A percentile compares a stretch with the other conserved stretches of the same genome.
phyloP scores from a whole-genome alignment of 2,329 filamentous ascomycete species.

The Pyrenochaeta sp. region DNA sequence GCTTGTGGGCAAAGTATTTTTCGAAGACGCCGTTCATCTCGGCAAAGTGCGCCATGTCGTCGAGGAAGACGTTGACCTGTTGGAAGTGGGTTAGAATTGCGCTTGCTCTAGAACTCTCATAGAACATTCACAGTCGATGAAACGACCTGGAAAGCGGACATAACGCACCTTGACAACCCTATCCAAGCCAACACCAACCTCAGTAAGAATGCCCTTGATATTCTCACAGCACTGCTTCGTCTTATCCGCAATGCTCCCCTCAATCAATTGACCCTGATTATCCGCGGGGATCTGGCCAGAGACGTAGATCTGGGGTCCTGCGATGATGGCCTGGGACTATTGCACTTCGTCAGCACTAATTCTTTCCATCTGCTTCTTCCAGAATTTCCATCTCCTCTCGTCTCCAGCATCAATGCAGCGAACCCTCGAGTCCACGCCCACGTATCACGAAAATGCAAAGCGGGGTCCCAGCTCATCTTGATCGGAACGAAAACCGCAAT shows the following conservation, averaged over 20 bases:
- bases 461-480: not conserved
- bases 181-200: constrained; percentile 77
- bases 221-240: constrained; percentile 78
- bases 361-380: not conserved
- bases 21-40: constrained; percentile 87
- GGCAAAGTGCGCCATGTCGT: constrained; percentile 88
- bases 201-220: constrained; percentile 81
- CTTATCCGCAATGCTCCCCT: constrained; percentile 71
- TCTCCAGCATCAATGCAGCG: too few species aligned
- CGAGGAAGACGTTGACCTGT: constrained; percentile 75
- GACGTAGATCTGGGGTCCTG: constrained; percentile 72
- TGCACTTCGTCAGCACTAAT: not conserved
- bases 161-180: constrained; percentile 80
- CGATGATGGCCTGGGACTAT: constrained; percentile 68
- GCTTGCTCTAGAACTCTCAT: too few species aligned
- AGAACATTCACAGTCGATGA: too few species aligned
- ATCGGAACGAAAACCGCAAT: not conserved
- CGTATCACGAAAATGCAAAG: too few species aligned
- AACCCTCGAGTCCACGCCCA: too few species aligned
- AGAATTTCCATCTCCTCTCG: not conserved
- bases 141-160: too few species aligned
- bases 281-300: constrained; percentile 81
- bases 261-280: constrained; percentile 65
- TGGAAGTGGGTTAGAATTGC: too few species aligned
- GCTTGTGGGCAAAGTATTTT: constrained; percentile 82